Evolutionary conservation across 2,329 filamentous ascomycete genomes (phyloP), one percentile per base, ranked within the genome.

Genomic region (Myriangium duriaei): DNA sequence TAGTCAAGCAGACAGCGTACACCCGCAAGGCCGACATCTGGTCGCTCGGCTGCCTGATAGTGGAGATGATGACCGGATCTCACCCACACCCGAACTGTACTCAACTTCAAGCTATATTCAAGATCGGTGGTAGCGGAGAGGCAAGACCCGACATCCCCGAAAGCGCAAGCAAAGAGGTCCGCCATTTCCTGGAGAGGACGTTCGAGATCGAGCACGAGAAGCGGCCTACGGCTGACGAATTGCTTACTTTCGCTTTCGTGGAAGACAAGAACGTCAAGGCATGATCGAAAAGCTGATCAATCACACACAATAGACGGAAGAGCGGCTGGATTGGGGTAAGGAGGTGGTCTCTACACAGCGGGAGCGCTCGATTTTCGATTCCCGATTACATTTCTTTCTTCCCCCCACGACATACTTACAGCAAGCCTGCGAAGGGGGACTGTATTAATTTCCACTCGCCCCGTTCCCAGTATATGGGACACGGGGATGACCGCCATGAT

Each of bases 21-120:
- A 96, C 88, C 4, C 85, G 88, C 63, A 96, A 96, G 65, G 91
- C 91, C 11, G 91, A 98, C 54, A 98, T 98, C 50, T 98, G 91
- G 91, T 94, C 85, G 32, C 73, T 98, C 15, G 91, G 91, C 21
- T 98, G 91, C 58, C 68, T 98, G 36, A 85, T 98, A 11, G 88
- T 98, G 15, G 91, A 98, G 66, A 98, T 98, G 91, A 94, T 96
- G 71, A 96, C 91, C 10, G 91, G 91, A 40, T 81, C 77, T 31
- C 91, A 96, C 57, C 91, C 91, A 1, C 95, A 95, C 69, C 91
- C 91, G 0, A 88, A 94, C 62, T 94, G 86, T 67, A 92, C 84
- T 43, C 92, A 98, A 61, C 69, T 98, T 45, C 91, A 98, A 58
- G 91, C 91, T 43, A 95, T 98, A 54, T 98, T 98, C 70, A 94